Percentiles rank a stretch among this genome's conserved stretches.
Conservation (phyloP, 192 early-diverging fungal species). For the Diversispora eburnea region DNA sequence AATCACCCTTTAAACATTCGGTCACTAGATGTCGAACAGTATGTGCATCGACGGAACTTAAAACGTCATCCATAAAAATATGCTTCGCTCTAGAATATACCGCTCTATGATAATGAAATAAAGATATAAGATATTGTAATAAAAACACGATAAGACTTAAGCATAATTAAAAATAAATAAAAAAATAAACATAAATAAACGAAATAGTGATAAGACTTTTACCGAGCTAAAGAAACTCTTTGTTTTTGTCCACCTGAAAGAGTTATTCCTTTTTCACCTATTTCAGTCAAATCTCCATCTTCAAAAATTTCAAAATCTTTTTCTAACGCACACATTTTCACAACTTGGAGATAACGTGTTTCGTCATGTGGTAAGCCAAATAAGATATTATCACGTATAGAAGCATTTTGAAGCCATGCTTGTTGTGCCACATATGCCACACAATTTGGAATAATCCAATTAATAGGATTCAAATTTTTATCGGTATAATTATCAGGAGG, state of each 20-base stretch:
- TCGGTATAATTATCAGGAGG: not conserved
- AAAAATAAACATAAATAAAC: too few species aligned
- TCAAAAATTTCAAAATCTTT: conserved; percentile 81
- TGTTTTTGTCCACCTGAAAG: conserved; percentile 91
- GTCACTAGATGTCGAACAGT: conserved; percentile 82
- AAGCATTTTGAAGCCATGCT: conserved; percentile 58
- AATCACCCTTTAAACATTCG: conserved; percentile 65
- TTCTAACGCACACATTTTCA: conserved; percentile 79
- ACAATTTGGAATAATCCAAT: conserved; percentile 45
- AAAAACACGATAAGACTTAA: too few species aligned
- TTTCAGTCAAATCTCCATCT: conserved; percentile 87
- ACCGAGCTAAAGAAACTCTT: conserved; percentile 58
- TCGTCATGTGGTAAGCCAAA: conserved; percentile 80
- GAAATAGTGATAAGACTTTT: conserved; percentile 24
- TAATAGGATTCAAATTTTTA: conserved; percentile 26
- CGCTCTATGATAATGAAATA: conserved; percentile 49
- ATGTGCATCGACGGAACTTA: conserved; percentile 93
- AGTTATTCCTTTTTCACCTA: conserved; percentile 87
- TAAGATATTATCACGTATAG: conserved; percentile 48
- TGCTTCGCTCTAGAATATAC: conserved; percentile 66
- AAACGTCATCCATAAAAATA: conserved; percentile 81
- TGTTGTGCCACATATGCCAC: conserved; percentile 80
- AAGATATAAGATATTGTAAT: too few species aligned
- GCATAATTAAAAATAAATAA: too few species aligned
- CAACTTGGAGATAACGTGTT: conserved; percentile 47